Evolutionary conservation across 2,329 filamentous ascomycete genomes (phyloP).

Genomic region (Aspergillus felis): DNA sequence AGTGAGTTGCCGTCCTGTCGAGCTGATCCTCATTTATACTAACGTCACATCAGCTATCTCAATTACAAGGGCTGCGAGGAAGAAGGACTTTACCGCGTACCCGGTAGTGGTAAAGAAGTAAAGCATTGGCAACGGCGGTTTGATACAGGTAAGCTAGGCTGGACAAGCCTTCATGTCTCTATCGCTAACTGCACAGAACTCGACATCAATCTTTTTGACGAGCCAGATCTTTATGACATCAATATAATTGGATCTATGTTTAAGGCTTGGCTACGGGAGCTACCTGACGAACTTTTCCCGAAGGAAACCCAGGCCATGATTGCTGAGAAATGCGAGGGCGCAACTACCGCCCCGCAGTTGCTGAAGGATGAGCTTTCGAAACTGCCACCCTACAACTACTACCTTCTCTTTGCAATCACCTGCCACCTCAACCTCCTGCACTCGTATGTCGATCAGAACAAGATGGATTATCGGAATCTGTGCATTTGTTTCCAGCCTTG

Average conservation of each 20-base stretch:
- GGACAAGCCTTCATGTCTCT: background rate
- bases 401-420: conserved; percentile 93
- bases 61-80: conserved; percentile 94
- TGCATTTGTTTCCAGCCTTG: conserved; percentile 97
- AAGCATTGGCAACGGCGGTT: conserved; percentile 92
- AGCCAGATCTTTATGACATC: conserved; percentile 86
- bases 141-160: conserved; percentile 62
- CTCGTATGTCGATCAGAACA: conserved; percentile 91
- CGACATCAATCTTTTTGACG: conserved; percentile 86
- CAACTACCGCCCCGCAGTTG: conserved; percentile 76
- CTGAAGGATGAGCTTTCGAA: conserved; percentile 89
- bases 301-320: conserved; percentile 78
- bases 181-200: conserved; percentile 54
- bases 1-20: conserved; percentile 48
- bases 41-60: conserved; percentile 59
- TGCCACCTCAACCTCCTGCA: conserved; percentile 90
- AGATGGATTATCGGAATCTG: conserved; percentile 94
- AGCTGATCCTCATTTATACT: conserved; percentile 5
- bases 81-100: conserved; percentile 88
- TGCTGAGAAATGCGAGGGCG: conserved; percentile 71
- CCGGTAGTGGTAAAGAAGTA: conserved; percentile 83
- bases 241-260: conserved; percentile 96
- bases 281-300: conserved; percentile 92
- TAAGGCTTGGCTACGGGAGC: conserved; percentile 89
- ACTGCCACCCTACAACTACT: conserved; percentile 95